Evolutionary conservation across 1,284 basidiomycete species (phyloP).

Genomic region (Coniophora puteana): DNA sequence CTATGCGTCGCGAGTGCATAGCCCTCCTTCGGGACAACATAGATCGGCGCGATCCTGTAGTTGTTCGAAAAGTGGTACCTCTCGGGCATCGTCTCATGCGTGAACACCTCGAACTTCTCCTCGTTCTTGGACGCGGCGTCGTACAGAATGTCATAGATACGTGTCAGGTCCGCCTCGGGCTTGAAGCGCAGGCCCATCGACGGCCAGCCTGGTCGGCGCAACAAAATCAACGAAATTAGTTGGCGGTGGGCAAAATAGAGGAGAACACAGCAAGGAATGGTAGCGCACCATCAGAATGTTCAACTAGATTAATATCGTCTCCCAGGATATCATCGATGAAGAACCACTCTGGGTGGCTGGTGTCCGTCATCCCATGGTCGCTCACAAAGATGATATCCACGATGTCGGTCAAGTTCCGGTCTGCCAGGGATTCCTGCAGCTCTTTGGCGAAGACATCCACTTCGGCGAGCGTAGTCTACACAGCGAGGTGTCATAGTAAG

Average conservation of each 20-base stretch:
- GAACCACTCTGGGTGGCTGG: slow-evolving; percentile 69
- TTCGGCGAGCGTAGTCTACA: slow-evolving; percentile 59
- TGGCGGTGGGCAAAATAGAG: too few species aligned
- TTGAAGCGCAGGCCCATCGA: slow-evolving; percentile 79
- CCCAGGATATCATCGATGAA: slow-evolving; percentile 87
- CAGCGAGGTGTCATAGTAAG: too few species aligned
- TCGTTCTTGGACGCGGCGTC: slow-evolving; percentile 35
- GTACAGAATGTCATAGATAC: slow-evolving; percentile 52
- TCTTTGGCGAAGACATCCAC: slow-evolving; percentile 78
- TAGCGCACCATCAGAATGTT: neutral
- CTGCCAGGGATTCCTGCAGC: slow-evolving; percentile 57
- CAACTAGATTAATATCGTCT: neutral
- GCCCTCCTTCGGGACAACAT: slow-evolving; percentile 75
- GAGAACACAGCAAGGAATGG: neutral
- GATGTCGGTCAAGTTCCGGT: slow-evolving; percentile 77
- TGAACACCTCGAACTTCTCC: slow-evolving; percentile 75
- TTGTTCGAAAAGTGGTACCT: slow-evolving; percentile 73
- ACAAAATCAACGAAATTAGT: neutral
- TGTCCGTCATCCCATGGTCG: slow-evolving; percentile 93
- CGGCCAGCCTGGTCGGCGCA: slow-evolving; percentile 62
- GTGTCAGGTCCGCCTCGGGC: slow-evolving; percentile 48
- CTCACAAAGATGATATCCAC: slow-evolving; percentile 89
- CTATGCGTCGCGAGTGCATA: slow-evolving; percentile 65
- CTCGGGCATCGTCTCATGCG: slow-evolving; percentile 76
- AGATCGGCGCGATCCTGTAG: slow-evolving; percentile 83